A percentile compares a stretch with the other conserved stretches of the same genome.
These are phyloP conservation scores for Lentinus tigrinus DNA, from an alignment of 768 basidiomycete species.

Conservation along the genomic window DNA sequence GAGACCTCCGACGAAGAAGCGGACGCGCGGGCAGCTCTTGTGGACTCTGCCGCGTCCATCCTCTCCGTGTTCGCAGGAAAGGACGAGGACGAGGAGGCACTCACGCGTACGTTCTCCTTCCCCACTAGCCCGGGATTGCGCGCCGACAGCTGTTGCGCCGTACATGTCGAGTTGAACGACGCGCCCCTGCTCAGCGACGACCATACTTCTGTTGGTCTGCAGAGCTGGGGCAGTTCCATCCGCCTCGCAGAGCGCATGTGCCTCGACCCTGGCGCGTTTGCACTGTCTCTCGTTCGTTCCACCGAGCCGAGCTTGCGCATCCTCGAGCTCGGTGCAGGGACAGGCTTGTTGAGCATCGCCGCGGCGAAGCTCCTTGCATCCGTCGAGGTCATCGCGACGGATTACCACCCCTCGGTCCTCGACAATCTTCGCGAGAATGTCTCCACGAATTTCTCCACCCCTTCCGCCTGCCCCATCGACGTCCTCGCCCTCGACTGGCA, in stretches of 20 bases:
- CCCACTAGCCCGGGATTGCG: constrained; percentile 8
- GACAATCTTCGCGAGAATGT: constrained; percentile 65
- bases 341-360: constrained; percentile 77
- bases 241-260: constrained; percentile 67
- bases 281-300: constrained; percentile 21
- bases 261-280: constrained; percentile 42
- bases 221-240: constrained; percentile 83
- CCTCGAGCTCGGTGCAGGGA: constrained; percentile 85
- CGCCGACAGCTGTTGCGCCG: neutral
- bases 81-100: constrained; percentile 40
- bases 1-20: constrained; percentile 35
- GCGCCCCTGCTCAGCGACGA: constrained; percentile 61
- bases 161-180: constrained; percentile 66
- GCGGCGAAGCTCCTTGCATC: constrained; percentile 45
- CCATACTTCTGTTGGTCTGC: constrained; percentile 78
- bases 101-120: constrained; percentile 59
- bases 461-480: constrained; percentile 29
- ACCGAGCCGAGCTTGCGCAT: constrained; percentile 27
- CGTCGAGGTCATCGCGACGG: constrained; percentile 60
- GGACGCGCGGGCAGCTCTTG: constrained; percentile 38
- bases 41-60: constrained; percentile 60
- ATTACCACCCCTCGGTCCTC: constrained; percentile 77
- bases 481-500: constrained; percentile 70
- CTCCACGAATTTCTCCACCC: constrained; percentile 43
- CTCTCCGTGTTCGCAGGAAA: constrained; percentile 50